A percentile compares a stretch with the other conserved stretches of the same genome.
These are phyloP conservation scores for Mycena sp. DNA, from an alignment of 1,284 basidiomycete species.

Conservation along the genomic window DNA sequence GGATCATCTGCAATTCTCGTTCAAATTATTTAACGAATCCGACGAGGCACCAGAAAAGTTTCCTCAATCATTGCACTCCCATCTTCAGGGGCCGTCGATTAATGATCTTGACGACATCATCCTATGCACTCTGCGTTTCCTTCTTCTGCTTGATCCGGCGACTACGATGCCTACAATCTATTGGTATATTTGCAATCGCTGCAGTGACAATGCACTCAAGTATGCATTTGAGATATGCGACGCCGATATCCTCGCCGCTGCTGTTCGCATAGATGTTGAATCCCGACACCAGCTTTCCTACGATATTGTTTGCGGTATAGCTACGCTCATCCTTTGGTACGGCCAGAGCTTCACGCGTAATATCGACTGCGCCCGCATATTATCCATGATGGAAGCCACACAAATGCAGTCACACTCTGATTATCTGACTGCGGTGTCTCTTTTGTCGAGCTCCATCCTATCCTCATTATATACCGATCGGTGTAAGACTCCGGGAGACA, in stretches of 20 bases:
- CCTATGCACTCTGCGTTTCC: constrained; percentile 7
- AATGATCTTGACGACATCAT: constrained; percentile 14
- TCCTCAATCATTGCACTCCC: too few species aligned
- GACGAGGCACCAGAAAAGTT: too few species aligned
- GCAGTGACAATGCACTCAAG: neutral
- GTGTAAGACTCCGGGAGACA: neutral
- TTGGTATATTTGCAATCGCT: constrained; percentile 7
- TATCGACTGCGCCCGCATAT: neutral
- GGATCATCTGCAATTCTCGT: too few species aligned
- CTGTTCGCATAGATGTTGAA: neutral
- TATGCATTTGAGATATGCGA: neutral
- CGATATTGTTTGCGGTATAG: neutral
- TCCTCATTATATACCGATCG: neutral
- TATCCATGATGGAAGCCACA: neutral
- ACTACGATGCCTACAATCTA: neutral
- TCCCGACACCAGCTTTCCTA: accelerated
- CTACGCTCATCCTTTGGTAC: neutral
- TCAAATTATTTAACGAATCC: neutral
- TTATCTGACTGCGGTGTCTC: neutral
- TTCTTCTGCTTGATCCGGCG: neutral
- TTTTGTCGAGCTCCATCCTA: neutral
- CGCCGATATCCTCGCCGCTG: neutral
- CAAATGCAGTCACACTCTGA: neutral
- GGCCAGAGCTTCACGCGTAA: neutral
- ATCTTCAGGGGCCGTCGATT: neutral